Evolutionary conservation across 495 filamentous ascomycete genomes (phyloP), one percentile per base, ranked within the genome.

Genomic region (Penicillium coprophilum): DNA sequence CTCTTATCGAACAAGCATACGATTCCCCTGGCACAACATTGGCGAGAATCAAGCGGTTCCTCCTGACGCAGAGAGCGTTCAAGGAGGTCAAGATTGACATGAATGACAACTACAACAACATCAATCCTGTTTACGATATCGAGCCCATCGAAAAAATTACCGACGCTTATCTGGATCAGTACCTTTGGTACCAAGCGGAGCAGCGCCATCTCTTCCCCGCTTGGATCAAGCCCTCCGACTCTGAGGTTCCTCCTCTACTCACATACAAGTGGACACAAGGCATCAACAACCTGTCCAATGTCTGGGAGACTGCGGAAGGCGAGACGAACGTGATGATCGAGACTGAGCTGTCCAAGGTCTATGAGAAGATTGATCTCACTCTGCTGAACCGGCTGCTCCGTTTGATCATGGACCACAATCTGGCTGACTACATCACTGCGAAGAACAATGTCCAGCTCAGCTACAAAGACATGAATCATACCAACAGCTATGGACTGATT

Each of bases 401-500:
- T 30, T 75, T 99, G 62, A 96, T 99, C 70, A 99, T 99, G 95
- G 95, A 99, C 64, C 95, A 97, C 80, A 99, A 99, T 72, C 73
- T 99, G 67, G 95, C 95, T 6, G 95, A 99, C 71, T 99, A 99
- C 73, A 99, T 99, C 70, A 96, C 92, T 11, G 91, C 92, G 5
- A 99, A 99, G 83, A 99, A 99, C 77, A 99, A 99, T 67, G 95
- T 99, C 15, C 92, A 97, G 64, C 82, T 99, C 53, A 97, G 93
- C 61, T 99, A 99, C 76, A 99, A 99, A 77, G 95, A 99, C 65
- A 99, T 99, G 95, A 97, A 96, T 66, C 95, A 99, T 69, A 95
- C 93, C 52, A 99, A 99, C 72, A 95, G 90, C 71, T 99, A 97
- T 66, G 95, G 95, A 49, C 85, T 99, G 85, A 97, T 97, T 64